Conservation (phyloP, 768 basidiomycete species). For the Paxillus involutus region DNA sequence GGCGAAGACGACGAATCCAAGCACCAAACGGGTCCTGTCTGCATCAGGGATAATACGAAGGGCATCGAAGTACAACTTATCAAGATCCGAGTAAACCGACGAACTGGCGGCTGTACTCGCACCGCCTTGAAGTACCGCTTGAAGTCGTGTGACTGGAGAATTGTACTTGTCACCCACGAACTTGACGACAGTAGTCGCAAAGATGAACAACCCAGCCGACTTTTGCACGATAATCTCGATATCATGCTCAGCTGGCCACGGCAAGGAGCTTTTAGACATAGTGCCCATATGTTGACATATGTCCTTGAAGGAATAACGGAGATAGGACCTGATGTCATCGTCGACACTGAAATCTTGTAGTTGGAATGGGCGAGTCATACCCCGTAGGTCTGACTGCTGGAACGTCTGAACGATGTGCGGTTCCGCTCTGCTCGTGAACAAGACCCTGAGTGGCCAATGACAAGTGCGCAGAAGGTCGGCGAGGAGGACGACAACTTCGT, state of each 20-base stretch:
- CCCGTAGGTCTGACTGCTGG: conserved; percentile 12
- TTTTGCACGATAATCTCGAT: conserved; percentile 17
- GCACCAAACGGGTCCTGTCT: conserved; percentile 7
- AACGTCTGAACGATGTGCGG: conserved; percentile 20
- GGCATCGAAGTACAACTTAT: conserved; percentile 15
- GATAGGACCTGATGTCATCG: conserved; percentile 23
- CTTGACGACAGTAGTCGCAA: conserved; percentile 27
- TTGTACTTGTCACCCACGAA: conserved; percentile 15
- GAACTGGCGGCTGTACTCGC: conserved; percentile 1
- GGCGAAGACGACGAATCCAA: conserved; percentile 14
- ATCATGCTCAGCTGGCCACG: conserved; percentile 24
- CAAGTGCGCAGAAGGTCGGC: conserved; percentile 11
- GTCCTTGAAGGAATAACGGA: conserved; percentile 17
- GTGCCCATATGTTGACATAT: conserved; percentile 6
- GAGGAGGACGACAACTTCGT: conserved; percentile 24
- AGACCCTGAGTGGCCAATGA: conserved; percentile 22
- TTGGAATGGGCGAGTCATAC: conserved; percentile 4
- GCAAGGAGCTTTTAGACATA: not conserved
- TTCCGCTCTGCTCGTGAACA: conserved; percentile 24
- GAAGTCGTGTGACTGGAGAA: conserved; percentile 10
- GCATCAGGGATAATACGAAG: conserved; percentile 8
- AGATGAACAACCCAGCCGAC: conserved; percentile 28
- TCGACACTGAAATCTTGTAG: conserved; percentile 22
- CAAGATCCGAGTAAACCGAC: conserved; percentile 12
- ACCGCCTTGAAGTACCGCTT: conserved; percentile 6